Percentiles rank a stretch among this genome's conserved stretches.
Conservation (phyloP, 148 eudicot genomes). For the Amaranthus cruentus region DNA sequence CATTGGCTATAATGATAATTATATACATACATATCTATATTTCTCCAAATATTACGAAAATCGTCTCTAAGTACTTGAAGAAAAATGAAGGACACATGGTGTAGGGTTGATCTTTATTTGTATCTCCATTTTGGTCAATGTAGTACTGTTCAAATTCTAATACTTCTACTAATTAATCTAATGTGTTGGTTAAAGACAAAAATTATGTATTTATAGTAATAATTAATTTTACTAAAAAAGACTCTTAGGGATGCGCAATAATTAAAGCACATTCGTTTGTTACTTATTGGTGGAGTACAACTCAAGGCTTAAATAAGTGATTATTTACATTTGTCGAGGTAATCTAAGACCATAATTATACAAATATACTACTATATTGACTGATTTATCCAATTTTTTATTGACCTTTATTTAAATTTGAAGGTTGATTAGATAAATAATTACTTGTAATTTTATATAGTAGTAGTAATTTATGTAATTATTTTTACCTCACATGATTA, state of each 20-base stretch:
- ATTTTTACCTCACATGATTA: not conserved
- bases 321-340: constrained; percentile 13
- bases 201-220: not conserved
- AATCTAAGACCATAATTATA: not conserved
- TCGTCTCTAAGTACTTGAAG: no score
- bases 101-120: not conserved
- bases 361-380: no score
- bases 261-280: not conserved
- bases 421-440: no score
- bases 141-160: no score
- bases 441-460: not conserved
- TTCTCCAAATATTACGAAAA: no score
- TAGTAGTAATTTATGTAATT: not conserved
- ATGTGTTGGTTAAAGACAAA: constrained; percentile 13
- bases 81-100: no score
- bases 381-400: no score
- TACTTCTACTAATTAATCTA: no score
- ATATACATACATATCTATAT: no score
- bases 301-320: not conserved
- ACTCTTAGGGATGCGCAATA: constrained; percentile 11
- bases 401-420: no score
- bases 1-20: no score
- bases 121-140: not conserved
- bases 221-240: not conserved
- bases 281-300: not conserved